A percentile compares a stretch with the other conserved stretches of the same genome.
phyloP scores from a whole-genome alignment of 495 filamentous ascomycete species.

The Penicillium maclennaniae region DNA sequence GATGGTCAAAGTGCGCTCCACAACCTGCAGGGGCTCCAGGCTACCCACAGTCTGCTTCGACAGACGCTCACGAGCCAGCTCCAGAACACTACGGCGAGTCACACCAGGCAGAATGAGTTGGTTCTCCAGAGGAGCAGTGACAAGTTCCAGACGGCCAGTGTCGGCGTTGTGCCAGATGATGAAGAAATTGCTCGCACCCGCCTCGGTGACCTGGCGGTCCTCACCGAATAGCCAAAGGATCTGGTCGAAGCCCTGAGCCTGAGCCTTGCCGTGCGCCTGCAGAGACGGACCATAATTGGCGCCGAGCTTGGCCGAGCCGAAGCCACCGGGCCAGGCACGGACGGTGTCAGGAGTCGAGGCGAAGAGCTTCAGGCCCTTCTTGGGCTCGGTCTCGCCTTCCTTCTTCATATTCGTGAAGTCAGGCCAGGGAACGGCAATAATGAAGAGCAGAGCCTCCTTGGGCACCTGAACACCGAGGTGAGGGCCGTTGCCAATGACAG shows the following conservation, averaged over 20 bases:
- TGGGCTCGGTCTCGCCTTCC: conserved; percentile 16
- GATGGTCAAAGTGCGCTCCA: conserved; percentile 80
- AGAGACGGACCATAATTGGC: conserved; percentile 88
- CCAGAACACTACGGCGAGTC: conserved; percentile 70
- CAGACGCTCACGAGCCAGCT: conserved; percentile 64
- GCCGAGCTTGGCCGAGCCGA: conserved; percentile 85
- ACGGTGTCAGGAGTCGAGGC: conserved; percentile 73
- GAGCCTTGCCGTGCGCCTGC: conserved; percentile 69
- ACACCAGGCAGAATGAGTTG: conserved; percentile 83
- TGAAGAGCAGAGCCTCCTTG: conserved; percentile 76
- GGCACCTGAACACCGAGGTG: conserved; percentile 80
- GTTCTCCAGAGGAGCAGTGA: conserved; percentile 78
- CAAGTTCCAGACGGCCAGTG: conserved; percentile 61
- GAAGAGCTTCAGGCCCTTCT: conserved; percentile 67
- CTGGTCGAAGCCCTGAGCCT: conserved; percentile 70
- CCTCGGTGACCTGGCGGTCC: background rate
- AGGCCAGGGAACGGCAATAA: conserved; percentile 75
- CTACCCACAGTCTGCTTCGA: conserved; percentile 27
- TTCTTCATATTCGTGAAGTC: conserved; percentile 40
- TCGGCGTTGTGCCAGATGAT: conserved; percentile 70
- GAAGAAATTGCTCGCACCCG: conserved; percentile 66
- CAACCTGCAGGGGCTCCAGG: conserved; percentile 61
- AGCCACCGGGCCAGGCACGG: conserved; percentile 89
- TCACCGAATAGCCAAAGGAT: conserved; percentile 69
- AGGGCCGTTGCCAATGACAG: conserved; percentile 75